Percentiles rank a stretch among this genome's conserved stretches.
phyloP scores from a whole-genome alignment of 2,329 filamentous ascomycete genomes.

The Trichoderma oligosporum region DNA sequence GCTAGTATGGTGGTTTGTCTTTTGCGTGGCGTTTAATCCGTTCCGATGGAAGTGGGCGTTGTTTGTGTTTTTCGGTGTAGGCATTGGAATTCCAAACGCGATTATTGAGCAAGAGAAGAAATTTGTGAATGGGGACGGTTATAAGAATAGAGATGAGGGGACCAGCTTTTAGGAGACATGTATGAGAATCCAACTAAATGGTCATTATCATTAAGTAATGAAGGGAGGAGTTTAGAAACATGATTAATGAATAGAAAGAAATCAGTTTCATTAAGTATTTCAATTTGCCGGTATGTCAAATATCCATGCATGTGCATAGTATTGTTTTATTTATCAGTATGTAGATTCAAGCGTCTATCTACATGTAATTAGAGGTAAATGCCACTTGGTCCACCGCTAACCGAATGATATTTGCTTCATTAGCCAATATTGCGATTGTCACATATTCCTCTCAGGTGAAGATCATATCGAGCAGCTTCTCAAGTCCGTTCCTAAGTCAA shows the following conservation, averaged over 20 bases:
- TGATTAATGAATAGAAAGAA: background rate
- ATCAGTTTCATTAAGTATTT: too few relatives aligned
- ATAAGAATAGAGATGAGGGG: constrained; percentile 16
- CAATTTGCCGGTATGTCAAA: too few relatives aligned
- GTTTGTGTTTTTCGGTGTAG: constrained; percentile 77
- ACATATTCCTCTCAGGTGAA: constrained; percentile 16
- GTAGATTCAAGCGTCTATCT: constrained; percentile 12
- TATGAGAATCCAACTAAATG: too few relatives aligned
- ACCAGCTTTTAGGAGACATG: constrained; percentile 15
- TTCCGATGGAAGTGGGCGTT: constrained; percentile 88
- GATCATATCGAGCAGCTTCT: constrained; percentile 24
- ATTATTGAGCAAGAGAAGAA: constrained; percentile 65
- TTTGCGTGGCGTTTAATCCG: constrained; percentile 74
- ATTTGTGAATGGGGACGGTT: constrained; percentile 51
- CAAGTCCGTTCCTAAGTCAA: constrained; percentile 21
- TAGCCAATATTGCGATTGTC: background rate
- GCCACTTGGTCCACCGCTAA: background rate
- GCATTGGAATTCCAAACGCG: constrained; percentile 59
- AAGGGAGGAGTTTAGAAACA: too few relatives aligned
- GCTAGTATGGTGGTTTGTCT: constrained; percentile 79
- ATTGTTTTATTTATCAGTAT: too few relatives aligned
- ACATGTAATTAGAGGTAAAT: background rate
- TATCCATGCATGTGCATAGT: too few relatives aligned
- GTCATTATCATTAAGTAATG: too few relatives aligned
- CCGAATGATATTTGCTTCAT: background rate